A percentile compares a stretch with the other conserved stretches of the same genome.
These are phyloP conservation scores for Peronosclerospora sorghi DNA, from an alignment of 352 stramenopile genomes.

Conservation along the genomic window DNA sequence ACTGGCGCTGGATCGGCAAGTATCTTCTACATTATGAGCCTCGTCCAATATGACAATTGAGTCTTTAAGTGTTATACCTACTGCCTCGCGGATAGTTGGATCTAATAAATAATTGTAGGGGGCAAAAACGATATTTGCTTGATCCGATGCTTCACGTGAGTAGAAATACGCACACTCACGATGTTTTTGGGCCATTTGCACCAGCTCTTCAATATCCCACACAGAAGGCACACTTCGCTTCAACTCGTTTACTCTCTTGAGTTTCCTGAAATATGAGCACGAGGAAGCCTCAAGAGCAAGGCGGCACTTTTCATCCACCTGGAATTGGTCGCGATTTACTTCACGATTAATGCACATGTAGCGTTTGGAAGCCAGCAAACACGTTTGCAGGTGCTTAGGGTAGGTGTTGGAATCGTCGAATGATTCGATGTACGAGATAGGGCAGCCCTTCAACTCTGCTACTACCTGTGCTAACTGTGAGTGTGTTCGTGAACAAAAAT, in stretches of 20 bases:
- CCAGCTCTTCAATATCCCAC: slow-evolving; percentile 82
- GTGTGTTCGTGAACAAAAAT: slow-evolving; percentile 83
- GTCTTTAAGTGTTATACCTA: slow-evolving; percentile 61
- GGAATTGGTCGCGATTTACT: slow-evolving; percentile 41
- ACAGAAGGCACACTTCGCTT: slow-evolving; percentile 38
- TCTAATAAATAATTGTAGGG: slow-evolving; percentile 86
- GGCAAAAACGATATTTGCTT: slow-evolving; percentile 75
- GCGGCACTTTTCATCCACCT: slow-evolving; percentile 73
- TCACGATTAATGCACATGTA: slow-evolving; percentile 75
- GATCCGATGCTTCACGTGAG: slow-evolving; percentile 30
- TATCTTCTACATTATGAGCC: slow-evolving; percentile 83
- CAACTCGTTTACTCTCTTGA: slow-evolving; percentile 26
- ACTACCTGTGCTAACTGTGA: slow-evolving; percentile 77
- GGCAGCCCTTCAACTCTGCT: slow-evolving; percentile 70
- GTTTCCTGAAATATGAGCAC: slow-evolving; percentile 27
- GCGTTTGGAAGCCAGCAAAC: slow-evolving; percentile 64
- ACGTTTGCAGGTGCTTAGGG: slow-evolving; percentile 58
- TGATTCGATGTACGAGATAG: slow-evolving; percentile 40
- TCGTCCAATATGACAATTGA: slow-evolving; percentile 79
- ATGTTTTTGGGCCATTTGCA: slow-evolving; percentile 57
- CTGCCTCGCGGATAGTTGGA: slow-evolving; percentile 54
- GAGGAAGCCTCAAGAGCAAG: slow-evolving; percentile 18
- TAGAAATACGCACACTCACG: slow-evolving; percentile 77
- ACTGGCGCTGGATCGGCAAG: slow-evolving; percentile 66
- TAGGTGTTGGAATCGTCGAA: slow-evolving; percentile 22